Conservation (phyloP, 176 grass and related monocot species). For the Puya raimondii region DNA sequence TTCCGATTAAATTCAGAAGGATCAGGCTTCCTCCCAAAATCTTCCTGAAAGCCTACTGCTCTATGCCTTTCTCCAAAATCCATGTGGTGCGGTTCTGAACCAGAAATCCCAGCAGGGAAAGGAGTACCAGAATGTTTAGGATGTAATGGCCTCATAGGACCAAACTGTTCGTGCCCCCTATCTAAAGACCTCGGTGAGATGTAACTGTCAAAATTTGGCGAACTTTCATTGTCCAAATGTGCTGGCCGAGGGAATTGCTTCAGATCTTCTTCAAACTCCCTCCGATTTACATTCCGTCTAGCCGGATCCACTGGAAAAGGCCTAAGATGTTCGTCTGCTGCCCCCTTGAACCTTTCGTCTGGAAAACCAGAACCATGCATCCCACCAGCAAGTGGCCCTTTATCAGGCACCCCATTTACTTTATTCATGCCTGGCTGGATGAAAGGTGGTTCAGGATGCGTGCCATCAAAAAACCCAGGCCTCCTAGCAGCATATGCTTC, state of each 20-base stretch:
- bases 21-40: constrained; percentile 42
- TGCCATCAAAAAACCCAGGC: constrained; percentile 22
- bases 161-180: constrained; percentile 23
- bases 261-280: constrained; percentile 38
- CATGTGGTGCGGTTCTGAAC: constrained; percentile 6
- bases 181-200: constrained; percentile 11
- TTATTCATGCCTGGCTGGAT: constrained; percentile 29
- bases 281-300: constrained; percentile 28
- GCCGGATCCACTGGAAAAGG: constrained; percentile 37
- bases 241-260: constrained; percentile 42
- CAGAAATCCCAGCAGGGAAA: constrained; percentile 18
- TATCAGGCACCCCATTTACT: constrained; percentile 26
- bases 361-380: constrained; percentile 12
- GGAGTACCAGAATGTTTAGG: constrained; percentile 30
- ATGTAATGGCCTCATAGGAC: constrained; percentile 34
- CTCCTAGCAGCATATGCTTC: constrained; percentile 20
- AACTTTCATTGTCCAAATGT: constrained; percentile 37
- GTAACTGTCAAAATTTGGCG: constrained; percentile 20
- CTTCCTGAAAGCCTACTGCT: constrained; percentile 27
- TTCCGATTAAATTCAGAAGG: constrained; percentile 41
- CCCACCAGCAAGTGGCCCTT: constrained; percentile 24
- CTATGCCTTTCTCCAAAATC: constrained; percentile 22
- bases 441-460: constrained; percentile 18
- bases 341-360: constrained; percentile 23
- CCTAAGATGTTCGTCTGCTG: constrained; percentile 27